These are phyloP conservation scores for Colletotrichum aenigma DNA, from an alignment of 2,329 filamentous ascomycete genomes.

Conservation along the genomic window DNA sequence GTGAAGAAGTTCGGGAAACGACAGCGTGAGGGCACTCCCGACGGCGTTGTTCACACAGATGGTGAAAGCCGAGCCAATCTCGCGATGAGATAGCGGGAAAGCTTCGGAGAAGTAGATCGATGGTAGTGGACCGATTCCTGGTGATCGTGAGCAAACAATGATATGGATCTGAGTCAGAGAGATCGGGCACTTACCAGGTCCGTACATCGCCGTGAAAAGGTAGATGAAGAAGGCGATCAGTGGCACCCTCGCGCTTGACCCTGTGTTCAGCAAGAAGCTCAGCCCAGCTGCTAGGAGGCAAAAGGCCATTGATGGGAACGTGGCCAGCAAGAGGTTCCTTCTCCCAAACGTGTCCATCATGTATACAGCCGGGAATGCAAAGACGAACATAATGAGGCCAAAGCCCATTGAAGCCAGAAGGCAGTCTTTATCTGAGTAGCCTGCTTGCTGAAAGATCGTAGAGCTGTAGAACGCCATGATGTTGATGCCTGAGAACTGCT, in stretches of 20 bases:
- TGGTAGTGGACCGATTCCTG: slow-evolving; percentile 33
- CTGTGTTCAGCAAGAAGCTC: slow-evolving; percentile 52
- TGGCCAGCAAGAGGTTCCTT: slow-evolving; percentile 50
- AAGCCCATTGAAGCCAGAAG: slow-evolving; percentile 63
- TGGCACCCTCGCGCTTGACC: slow-evolving; percentile 43
- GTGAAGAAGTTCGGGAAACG: slow-evolving; percentile 49
- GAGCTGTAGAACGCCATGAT: slow-evolving; percentile 56
- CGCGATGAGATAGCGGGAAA: slow-evolving; percentile 59
- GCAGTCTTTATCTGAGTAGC: slow-evolving; percentile 40
- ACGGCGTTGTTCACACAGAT: slow-evolving; percentile 33
- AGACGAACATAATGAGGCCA: slow-evolving; percentile 62
- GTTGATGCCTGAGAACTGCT: slow-evolving; percentile 39
- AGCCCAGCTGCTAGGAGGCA: slow-evolving; percentile 45
- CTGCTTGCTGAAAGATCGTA: slow-evolving; percentile 52
- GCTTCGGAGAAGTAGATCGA: slow-evolving; percentile 58
- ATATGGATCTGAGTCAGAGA: too few relatives aligned
- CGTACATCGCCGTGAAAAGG: slow-evolving; percentile 57
- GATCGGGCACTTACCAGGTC: slow-evolving; percentile 37
- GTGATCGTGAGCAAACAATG: background rate
- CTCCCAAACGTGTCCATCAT: slow-evolving; percentile 64
- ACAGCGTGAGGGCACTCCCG: slow-evolving; percentile 36
- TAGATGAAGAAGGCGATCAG: slow-evolving; percentile 62
- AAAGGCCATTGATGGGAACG: slow-evolving; percentile 48
- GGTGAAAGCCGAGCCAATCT: slow-evolving; percentile 34
- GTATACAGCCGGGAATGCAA: slow-evolving; percentile 62